Percentiles rank a stretch among this genome's conserved stretches.
phyloP scores from a whole-genome alignment of 192 early-diverging fungal species.

The Coemansia interrupta region DNA sequence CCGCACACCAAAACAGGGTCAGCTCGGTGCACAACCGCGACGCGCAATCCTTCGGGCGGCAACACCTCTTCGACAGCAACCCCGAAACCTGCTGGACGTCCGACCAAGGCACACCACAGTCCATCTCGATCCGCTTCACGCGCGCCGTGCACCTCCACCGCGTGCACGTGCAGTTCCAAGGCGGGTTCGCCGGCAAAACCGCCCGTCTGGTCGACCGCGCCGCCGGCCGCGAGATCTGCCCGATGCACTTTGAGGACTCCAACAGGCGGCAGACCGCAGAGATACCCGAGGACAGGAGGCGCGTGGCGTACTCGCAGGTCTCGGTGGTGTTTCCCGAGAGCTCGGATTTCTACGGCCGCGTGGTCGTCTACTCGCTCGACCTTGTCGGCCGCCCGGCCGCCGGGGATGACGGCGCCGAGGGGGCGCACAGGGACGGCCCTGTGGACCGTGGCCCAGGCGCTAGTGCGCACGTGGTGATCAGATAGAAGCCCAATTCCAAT shows the following conservation, averaged over 20 bases:
- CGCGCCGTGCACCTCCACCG: conserved; percentile 36
- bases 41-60: conserved; percentile 70
- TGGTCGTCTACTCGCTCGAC: conserved; percentile 73
- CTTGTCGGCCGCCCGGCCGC: conserved; percentile 51
- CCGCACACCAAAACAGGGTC: conserved; percentile 68
- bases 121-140: conserved; percentile 67
- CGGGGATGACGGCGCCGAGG: no score
- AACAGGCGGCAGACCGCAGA: conserved; percentile 60
- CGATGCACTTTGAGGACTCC: conserved; percentile 71
- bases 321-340: conserved; percentile 70
- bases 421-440: not conserved
- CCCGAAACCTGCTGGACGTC: conserved; percentile 95
- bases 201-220: conserved; percentile 55
- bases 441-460: no score
- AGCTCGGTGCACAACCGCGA: conserved; percentile 87
- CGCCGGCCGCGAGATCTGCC: conserved; percentile 33
- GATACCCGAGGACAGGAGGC: conserved; percentile 22
- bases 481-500: not conserved
- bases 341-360: conserved; percentile 84
- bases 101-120: conserved; percentile 77
- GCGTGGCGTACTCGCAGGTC: conserved; percentile 32
- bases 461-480: not conserved
- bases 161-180: conserved; percentile 74
- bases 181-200: conserved; percentile 79
- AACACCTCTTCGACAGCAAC: conserved; percentile 71